Evolutionary conservation across 176 grass and related monocot species (phyloP), one percentile per base, ranked within the genome.

Genomic region (Oryza glaberrima): DNA sequence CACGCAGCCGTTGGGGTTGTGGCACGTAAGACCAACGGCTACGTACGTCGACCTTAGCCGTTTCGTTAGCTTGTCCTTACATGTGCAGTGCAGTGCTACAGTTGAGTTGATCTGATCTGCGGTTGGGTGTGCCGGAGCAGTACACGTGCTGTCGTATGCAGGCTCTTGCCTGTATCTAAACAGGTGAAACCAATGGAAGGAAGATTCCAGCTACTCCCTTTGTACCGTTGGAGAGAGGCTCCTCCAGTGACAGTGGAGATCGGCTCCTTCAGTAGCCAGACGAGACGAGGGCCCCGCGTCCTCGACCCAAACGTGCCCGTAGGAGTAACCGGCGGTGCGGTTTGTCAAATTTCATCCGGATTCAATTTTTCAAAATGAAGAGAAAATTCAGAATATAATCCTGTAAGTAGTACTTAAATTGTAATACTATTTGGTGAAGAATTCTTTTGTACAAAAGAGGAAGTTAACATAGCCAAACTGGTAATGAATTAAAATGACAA

Each of bases 11-110:
- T 4, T n/a, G 65, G 11, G 16, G 15, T 30, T 25, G 19, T 32
- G 83, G 47, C 83, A 77, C 74, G 83, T 67, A 44, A n/a, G 65
- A 48, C 6, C 69, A 82, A 44, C 80, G 67, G 67, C 34, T 67
- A 46, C 6, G 22, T 17, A 25, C 32, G 15, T 40, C 34, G 45
- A 40, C 28, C 26, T 52, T 7, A 0, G 16, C 77, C 43, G 64
- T 14, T 51, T 12, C 9, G 48, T 45, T 45, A 45, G 9, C 44
- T 45, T 45, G 9, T 45, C 44, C 45, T 46, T 46, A 46, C 6
- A 7, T 40, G 34, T 20, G 67, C 38, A 8, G 38, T 7, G 38
- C 38, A 8, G 38, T 7, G 38, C 38, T 70, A 36, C 7, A 10
- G 34, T 41, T 70, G 17, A 11, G 19, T 70, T 1, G 68, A 70